Evolutionary conservation across 169 alveolate genomes (phyloP).

Genomic region (Amoebophrya sp.): DNA sequence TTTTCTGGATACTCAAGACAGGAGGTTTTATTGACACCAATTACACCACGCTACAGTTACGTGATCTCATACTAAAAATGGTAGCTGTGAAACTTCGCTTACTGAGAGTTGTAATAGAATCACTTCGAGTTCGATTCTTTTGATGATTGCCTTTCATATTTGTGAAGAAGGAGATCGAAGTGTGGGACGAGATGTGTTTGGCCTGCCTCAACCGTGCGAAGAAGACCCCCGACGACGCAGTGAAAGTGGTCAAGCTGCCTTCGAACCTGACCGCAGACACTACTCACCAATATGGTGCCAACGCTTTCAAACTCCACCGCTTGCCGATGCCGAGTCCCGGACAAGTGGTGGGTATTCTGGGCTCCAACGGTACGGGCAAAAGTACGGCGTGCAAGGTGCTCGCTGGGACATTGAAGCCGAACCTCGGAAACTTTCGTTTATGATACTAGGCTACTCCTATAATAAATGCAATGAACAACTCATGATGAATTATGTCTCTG

Average conservation of each 20-base stretch:
- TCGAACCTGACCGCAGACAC: not conserved
- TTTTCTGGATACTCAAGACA: too few relatives aligned
- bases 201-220: not conserved
- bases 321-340: not conserved
- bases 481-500: too few relatives aligned
- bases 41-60: too few relatives aligned
- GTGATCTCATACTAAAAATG: too few relatives aligned
- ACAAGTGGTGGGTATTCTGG: not conserved
- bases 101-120: too few relatives aligned
- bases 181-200: not conserved
- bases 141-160: too few relatives aligned
- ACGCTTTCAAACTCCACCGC: not conserved
- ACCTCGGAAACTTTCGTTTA: not conserved
- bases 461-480: too few relatives aligned
- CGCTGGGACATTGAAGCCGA: not conserved
- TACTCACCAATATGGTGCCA: not conserved
- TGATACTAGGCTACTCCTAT: too few relatives aligned
- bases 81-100: too few relatives aligned
- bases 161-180: not conserved
- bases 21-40: too few relatives aligned
- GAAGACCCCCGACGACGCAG: not conserved
- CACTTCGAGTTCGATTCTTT: too few relatives aligned
- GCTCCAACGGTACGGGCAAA: not conserved
- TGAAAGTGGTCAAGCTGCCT: not conserved
- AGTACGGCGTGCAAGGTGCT: not conserved